Conservation (phyloP, 306 rosid species). For the Crotalaria pallida region DNA sequence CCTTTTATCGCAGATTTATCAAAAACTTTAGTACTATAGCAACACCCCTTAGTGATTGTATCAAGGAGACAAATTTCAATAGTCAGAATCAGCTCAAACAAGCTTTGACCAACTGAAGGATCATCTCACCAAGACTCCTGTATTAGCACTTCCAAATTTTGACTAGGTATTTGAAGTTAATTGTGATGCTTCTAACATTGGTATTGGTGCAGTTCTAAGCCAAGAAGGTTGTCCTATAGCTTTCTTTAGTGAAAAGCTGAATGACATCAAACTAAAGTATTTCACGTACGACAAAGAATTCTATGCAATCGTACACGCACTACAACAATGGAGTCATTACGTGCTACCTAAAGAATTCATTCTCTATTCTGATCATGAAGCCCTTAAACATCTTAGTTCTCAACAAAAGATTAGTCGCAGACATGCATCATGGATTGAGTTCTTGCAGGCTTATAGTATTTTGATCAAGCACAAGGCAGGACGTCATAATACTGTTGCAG, state of each 20-base stretch:
- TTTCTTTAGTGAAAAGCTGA: not conserved
- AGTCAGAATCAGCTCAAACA: too few species aligned
- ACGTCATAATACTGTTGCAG: not conserved
- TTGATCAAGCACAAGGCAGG: not conserved
- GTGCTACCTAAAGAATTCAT: not conserved
- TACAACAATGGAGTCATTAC: not conserved
- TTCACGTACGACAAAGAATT: not conserved
- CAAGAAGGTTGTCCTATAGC: not conserved
- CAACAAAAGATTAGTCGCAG: not conserved
- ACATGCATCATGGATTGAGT: not conserved
- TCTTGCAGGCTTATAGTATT: not conserved
- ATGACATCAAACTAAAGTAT: not conserved
- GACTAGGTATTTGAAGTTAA: too few species aligned
- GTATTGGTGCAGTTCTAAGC: not conserved
- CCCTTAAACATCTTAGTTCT: not conserved
- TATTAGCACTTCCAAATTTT: not conserved
- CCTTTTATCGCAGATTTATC: not conserved
- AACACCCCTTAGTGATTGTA: too few species aligned
- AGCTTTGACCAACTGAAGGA: too few species aligned
- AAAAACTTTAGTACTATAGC: too few species aligned
- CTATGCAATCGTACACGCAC: not conserved
- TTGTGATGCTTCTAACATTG: not conserved
- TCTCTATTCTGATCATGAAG: not conserved
- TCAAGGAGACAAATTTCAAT: too few species aligned
- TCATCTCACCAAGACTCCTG: not conserved